Percentiles rank a stretch among this genome's conserved stretches.
Conservation (phyloP, 139 green algal species). For the Chlamydomonas applanata region DNA sequence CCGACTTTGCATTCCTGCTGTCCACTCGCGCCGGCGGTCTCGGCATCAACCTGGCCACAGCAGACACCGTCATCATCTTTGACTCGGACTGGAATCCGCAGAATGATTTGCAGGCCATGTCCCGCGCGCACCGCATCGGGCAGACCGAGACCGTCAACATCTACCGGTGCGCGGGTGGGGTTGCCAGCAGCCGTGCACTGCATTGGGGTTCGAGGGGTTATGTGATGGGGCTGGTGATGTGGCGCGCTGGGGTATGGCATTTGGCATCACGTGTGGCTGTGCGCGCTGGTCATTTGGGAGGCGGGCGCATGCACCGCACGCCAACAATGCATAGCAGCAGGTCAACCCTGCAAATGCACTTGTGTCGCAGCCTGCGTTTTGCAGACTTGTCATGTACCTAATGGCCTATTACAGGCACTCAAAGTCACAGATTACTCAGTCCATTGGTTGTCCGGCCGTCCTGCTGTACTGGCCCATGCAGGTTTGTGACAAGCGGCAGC, state of each 20-base stretch:
- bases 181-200: neutral
- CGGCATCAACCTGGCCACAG: slow-evolving; percentile 90
- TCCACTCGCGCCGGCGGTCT: slow-evolving; percentile 61
- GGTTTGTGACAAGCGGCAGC: slow-evolving; percentile 80
- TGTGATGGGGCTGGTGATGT: no score
- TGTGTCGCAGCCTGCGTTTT: no score
- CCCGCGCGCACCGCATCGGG: slow-evolving; percentile 90
- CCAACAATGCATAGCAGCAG: no score
- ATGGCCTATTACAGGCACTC: no score
- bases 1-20: slow-evolving; percentile 95
- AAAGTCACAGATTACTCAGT: no score
- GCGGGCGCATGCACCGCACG: no score
- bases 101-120: slow-evolving; percentile 81
- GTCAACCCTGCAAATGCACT: no score
- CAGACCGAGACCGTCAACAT: slow-evolving; percentile 95
- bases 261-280: no score
- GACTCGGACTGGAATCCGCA: slow-evolving; percentile 37
- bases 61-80: slow-evolving; percentile 78
- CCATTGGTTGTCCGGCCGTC: no score
- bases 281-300: no score
- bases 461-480: slow-evolving; percentile 3
- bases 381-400: no score
- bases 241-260: no score
- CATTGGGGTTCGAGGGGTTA: neutral
- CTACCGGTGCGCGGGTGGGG: slow-evolving; percentile 61